Evolutionary conservation across 2,329 filamentous ascomycete species (phyloP).

Genomic region (Metarhizium album): DNA sequence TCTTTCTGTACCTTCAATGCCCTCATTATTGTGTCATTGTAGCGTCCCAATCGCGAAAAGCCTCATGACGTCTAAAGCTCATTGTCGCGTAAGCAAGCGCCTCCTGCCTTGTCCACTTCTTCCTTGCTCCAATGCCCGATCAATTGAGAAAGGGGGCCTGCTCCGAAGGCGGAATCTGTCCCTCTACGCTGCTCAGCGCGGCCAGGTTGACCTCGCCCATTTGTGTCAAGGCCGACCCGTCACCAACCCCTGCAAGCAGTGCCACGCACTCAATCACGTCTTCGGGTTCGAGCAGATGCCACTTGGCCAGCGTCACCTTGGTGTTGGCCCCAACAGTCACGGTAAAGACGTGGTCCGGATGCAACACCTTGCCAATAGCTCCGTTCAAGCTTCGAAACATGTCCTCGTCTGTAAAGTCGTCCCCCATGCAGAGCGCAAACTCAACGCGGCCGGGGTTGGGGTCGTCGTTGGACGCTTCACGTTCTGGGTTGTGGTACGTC

Average conservation of each 20-base stretch:
- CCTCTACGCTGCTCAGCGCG: slow-evolving; percentile 42
- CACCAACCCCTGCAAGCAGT: slow-evolving; percentile 40
- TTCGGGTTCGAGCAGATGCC: slow-evolving; percentile 78
- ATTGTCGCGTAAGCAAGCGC: neutral
- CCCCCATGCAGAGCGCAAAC: slow-evolving; percentile 83
- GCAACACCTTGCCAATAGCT: slow-evolving; percentile 40
- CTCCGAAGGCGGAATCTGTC: slow-evolving; percentile 29
- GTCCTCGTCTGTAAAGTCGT: slow-evolving; percentile 98
- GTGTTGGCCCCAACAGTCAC: slow-evolving; percentile 86
- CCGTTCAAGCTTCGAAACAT: slow-evolving; percentile 74
- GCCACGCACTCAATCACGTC: slow-evolving; percentile 69
- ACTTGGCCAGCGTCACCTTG: slow-evolving; percentile 82
- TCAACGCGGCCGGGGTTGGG: slow-evolving; percentile 48
- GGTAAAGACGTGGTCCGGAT: slow-evolving; percentile 64
- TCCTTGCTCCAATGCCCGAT: neutral
- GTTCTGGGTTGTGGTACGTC: slow-evolving; percentile 50
- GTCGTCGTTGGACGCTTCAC: slow-evolving; percentile 33
- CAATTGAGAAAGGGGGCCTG: neutral
- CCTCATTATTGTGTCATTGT: neutral
- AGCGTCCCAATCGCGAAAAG: neutral
- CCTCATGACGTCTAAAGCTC: neutral
- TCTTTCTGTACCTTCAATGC: neutral
- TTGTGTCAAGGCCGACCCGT: slow-evolving; percentile 25
- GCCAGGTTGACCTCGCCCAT: slow-evolving; percentile 45
- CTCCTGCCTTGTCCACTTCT: neutral